These are phyloP conservation scores for Toxicodendron radicans DNA, from an alignment of 345 rosid genomes.

Conservation along the genomic window DNA sequence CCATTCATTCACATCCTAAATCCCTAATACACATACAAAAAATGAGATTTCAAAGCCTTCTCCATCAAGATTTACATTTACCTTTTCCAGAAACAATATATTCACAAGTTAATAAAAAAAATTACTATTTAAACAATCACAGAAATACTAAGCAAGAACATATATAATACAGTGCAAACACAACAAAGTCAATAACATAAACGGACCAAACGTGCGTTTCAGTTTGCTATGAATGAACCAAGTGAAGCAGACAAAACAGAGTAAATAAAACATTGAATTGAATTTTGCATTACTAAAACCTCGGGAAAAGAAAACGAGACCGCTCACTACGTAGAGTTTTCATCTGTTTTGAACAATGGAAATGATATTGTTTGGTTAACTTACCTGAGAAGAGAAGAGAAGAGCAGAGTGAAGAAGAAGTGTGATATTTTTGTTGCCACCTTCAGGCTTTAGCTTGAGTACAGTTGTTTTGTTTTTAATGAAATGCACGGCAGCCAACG, in stretches of 20 bases:
- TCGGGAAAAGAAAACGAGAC: no score
- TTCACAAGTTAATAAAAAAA: neutral
- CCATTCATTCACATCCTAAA: neutral
- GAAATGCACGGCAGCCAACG: neutral
- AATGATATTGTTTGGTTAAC: no score
- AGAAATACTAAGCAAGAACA: neutral
- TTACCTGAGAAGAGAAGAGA: constrained; percentile 1
- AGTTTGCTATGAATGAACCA: neutral
- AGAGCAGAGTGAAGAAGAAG: no score
- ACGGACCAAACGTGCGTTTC: neutral
- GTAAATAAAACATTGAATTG: neutral
- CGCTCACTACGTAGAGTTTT: no score
- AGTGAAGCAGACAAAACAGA: neutral
- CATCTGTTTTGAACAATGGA: no score
- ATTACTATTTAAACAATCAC: neutral
- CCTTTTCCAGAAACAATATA: neutral
- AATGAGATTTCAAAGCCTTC: neutral
- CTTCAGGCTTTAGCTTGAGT: neutral
- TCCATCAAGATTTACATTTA: neutral
- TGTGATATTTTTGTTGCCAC: neutral
- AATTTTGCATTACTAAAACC: neutral
- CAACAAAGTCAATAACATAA: neutral
- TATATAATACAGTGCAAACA: neutral
- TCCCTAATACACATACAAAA: neutral
- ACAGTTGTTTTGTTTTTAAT: neutral